Conservation (phyloP, 805 yeast genomes). For the Metschnikowia proteae region DNA sequence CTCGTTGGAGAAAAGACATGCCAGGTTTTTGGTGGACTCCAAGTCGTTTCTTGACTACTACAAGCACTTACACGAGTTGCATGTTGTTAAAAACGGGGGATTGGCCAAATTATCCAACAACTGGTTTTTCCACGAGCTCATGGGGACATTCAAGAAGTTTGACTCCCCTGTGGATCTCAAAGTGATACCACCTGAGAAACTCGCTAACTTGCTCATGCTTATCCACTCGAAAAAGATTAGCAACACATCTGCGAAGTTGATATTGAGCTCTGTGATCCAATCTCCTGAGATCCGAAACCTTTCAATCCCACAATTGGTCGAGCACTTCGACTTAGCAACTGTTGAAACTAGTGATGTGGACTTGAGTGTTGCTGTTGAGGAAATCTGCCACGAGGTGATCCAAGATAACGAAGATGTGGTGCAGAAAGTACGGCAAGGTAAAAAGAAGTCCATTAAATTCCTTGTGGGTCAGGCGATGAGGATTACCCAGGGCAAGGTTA, state of each 20-base stretch:
- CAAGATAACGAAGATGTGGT: slow-evolving; percentile 51
- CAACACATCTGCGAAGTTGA: slow-evolving; percentile 60
- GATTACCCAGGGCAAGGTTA: slow-evolving; percentile 61
- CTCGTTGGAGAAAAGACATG: slow-evolving; percentile 64
- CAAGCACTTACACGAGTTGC: slow-evolving; percentile 31
- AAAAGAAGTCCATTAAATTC: slow-evolving; percentile 66
- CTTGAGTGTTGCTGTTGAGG: slow-evolving; percentile 30
- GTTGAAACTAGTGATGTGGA: slow-evolving; percentile 31
- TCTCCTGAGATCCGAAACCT: slow-evolving; percentile 34
- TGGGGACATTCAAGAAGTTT: slow-evolving; percentile 63
- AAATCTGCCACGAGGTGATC: slow-evolving; percentile 46
- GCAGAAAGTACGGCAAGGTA: slow-evolving; percentile 51
- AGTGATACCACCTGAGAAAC: slow-evolving; percentile 33
- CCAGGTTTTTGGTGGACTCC: slow-evolving; percentile 59
- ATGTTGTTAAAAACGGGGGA: slow-evolving; percentile 35
- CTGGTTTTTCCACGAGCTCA: slow-evolving; percentile 79
- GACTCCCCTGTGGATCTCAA: slow-evolving; percentile 30
- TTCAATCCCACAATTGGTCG: slow-evolving; percentile 45
- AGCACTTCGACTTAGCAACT: slow-evolving; percentile 47
- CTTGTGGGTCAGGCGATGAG: slow-evolving; percentile 86
- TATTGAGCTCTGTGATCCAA: slow-evolving; percentile 59
- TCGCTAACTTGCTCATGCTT: slow-evolving; percentile 54
- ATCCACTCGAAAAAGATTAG: slow-evolving; percentile 51
- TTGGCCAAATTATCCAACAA: slow-evolving; percentile 36
- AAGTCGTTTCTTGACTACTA: slow-evolving; percentile 51